Base-by-base conservation (phyloP, 1,284 basidiomycete species). In the Austroboletus niveus region DNA sequence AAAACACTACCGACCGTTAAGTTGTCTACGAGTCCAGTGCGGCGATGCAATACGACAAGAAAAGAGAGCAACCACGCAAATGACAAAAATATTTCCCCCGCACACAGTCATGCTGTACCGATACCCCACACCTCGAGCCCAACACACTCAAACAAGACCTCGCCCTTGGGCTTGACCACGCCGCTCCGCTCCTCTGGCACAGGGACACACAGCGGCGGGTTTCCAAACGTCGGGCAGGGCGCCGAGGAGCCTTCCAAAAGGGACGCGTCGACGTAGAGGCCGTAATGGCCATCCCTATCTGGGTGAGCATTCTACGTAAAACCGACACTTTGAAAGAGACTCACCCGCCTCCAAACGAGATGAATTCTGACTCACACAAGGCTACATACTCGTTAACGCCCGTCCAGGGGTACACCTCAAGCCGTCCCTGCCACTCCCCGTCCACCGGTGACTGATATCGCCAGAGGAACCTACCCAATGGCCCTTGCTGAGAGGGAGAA, bases 261-360 rank as follows among this genome's bases (percentile, higher is more conserved):
- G 0, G 83, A 79, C 1, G 86, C 82, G 64, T 96, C 93, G n/a
- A 99, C 73, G 70, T 94, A 93, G 7, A 99, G 73, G 0, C 95
- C 96, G 65, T 92, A 96, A 42, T 84, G 81, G 0, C 92, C 92
- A 49, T 93, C 92, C 5, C 90, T 93, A 59, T 1, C 9, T n/a
- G 40, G 6, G 1, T 17, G n/a, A 31, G 9, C 42, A 30, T 31
- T 17, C 17, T 2, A 30, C 5, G 31, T 8, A 12, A 31, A 10
- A 22, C n/a, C 3, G 12, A 4, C 7, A 42, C 22, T 24, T 24
- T 24, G 15, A 15, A 8, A 8, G 15, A n/a, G n/a, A 76, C 89
- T 58, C 59, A 93, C 92, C 94, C 93, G 60, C 94, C 94, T 7
- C 94, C 94, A 64, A 96, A 92, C 0, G 90, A 93, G 56, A 95